Percentiles rank a stretch among this genome's conserved stretches.
phyloP scores from a whole-genome alignment of 148 eudicot species.

The Rhododendron henanense region DNA sequence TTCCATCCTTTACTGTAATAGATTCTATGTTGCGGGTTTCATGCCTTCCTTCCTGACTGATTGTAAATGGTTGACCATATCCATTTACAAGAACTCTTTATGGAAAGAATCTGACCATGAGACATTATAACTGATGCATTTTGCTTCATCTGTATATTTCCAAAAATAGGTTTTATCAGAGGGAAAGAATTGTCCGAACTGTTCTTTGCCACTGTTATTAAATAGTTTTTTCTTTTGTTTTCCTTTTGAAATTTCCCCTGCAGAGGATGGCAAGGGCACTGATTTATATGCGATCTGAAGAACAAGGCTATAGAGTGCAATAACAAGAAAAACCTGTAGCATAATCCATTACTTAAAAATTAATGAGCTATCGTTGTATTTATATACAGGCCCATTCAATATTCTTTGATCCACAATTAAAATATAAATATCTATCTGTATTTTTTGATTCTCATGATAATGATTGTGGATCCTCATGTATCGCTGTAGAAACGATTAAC shows the following conservation, averaged over 20 bases:
- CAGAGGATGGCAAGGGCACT: slow-evolving; percentile 57
- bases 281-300: slow-evolving; percentile 45
- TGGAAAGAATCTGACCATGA: neutral
- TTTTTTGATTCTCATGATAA: slow-evolving; percentile 34
- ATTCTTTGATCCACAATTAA: slow-evolving; percentile 36
- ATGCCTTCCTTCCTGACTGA: neutral
- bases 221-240: neutral
- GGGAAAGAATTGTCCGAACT: neutral
- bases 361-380: slow-evolving; percentile 11
- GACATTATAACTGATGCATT: neutral
- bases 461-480: slow-evolving; percentile 13
- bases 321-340: slow-evolving; percentile 16
- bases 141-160: neutral
- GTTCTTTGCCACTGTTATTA: neutral
- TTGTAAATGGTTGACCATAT: neutral
- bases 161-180: neutral
- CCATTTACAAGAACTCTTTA: neutral
- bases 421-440: neutral
- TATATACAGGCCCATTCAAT: slow-evolving; percentile 14
- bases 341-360: neutral
- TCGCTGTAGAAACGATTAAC: neutral
- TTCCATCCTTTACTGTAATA: neutral
- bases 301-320: slow-evolving; percentile 49
- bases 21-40: neutral
- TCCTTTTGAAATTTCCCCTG: slow-evolving; percentile 5